phyloP scores from a whole-genome alignment of 1,284 basidiomycete genomes.

The Trichosporon sp. region DNA sequence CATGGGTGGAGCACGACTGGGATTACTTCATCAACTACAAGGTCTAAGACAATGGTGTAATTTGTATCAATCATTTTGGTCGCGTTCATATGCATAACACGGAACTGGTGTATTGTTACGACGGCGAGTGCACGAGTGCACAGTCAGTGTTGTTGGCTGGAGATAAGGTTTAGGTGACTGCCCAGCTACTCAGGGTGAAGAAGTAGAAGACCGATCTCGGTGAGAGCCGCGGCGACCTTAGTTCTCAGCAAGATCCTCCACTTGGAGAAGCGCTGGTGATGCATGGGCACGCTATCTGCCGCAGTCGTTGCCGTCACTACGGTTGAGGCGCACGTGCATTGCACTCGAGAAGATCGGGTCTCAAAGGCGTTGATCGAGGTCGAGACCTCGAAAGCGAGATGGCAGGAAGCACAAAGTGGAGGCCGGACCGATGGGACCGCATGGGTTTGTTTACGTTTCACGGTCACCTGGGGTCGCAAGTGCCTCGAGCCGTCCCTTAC shows the following conservation, averaged over 20 bases:
- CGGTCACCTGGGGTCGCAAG: not conserved
- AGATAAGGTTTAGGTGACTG: constrained; percentile 1
- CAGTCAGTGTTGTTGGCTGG: not conserved
- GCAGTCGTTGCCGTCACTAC: not conserved
- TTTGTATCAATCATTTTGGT: constrained; percentile 11
- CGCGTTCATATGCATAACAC: constrained; percentile 9
- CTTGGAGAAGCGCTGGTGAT: no score
- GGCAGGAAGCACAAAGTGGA: not conserved
- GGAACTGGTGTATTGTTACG: constrained; percentile 5
- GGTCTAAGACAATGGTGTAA: not conserved
- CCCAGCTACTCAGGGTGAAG: not conserved
- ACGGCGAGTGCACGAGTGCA: not conserved
- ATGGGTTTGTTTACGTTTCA: not conserved
- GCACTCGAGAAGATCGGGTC: not conserved
- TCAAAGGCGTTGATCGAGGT: not conserved
- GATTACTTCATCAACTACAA: constrained; percentile 64
- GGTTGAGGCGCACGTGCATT: not conserved
- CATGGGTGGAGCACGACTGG: constrained; percentile 71
- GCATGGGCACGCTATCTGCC: no score
- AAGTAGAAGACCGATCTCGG: not conserved
- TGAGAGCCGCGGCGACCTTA: not conserved
- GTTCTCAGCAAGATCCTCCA: no score
- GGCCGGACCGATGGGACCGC: not conserved
- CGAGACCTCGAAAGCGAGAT: no score
- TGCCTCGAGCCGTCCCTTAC: not conserved